Percentiles rank a stretch among this genome's conserved stretches.
Evolutionary conservation across 2,329 filamentous ascomycete species (phyloP).

Genomic region (Fusarium nanum): DNA sequence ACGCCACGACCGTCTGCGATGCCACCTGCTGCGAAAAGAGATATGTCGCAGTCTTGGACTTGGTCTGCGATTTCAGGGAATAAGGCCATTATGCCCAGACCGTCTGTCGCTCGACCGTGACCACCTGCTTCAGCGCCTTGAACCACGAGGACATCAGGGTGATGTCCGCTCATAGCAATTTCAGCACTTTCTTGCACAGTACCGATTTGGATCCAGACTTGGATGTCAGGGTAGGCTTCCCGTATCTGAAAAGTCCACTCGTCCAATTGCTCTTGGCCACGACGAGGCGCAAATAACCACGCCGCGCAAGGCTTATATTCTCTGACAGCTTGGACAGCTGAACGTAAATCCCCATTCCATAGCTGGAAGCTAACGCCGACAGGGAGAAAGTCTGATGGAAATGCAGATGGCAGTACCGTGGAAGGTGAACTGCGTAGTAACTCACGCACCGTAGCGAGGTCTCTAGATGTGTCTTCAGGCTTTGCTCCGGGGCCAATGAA

Average conservation of each 20-base stretch:
- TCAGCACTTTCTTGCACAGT: conserved; percentile 60
- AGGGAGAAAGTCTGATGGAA: conserved; percentile 49
- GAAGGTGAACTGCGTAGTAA: conserved; percentile 34
- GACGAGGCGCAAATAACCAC: conserved; percentile 58
- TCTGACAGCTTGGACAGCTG: conserved; percentile 47
- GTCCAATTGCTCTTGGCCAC: conserved; percentile 53
- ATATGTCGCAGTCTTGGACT: conserved; percentile 51
- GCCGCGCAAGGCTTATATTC: conserved; percentile 53
- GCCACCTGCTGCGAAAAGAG: conserved; percentile 64
- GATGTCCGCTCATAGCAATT: conserved; percentile 49
- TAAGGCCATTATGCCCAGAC: conserved; percentile 58
- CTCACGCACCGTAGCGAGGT: conserved; percentile 48
- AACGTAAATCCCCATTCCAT: conserved; percentile 58
- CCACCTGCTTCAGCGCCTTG: conserved; percentile 67
- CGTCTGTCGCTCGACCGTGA: conserved; percentile 60
- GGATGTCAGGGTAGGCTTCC: conserved; percentile 53
- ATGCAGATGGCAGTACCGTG: conserved; percentile 12
- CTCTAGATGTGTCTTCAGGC: conserved; percentile 47
- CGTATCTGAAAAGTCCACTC: conserved; percentile 60
- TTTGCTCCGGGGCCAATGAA: conserved; percentile 57
- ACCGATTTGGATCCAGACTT: conserved; percentile 66
- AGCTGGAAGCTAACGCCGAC: conserved; percentile 58
- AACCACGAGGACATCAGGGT: conserved; percentile 63
- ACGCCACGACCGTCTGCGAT: conserved; percentile 64
- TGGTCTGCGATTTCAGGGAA: conserved; percentile 63